These are phyloP conservation scores for Arthrocladium fulminans DNA, from an alignment of 2,329 filamentous ascomycete species.

Conservation along the genomic window DNA sequence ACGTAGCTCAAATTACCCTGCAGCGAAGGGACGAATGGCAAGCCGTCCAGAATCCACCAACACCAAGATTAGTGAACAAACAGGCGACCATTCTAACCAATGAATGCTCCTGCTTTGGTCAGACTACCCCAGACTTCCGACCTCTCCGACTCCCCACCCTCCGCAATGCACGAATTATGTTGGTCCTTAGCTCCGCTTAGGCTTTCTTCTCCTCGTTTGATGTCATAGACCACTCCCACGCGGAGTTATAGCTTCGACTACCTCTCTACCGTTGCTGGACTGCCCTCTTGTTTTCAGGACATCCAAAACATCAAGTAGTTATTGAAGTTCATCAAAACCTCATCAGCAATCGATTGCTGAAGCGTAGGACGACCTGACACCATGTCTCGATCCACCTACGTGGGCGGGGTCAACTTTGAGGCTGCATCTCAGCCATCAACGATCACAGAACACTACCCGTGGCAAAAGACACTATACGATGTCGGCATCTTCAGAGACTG, in stretches of 20 bases:
- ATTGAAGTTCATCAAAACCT: neutral
- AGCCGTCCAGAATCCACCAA: neutral
- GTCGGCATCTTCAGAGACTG: slow-evolving; percentile 47
- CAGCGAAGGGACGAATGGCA: neutral
- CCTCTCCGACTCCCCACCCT: neutral
- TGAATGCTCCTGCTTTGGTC: neutral
- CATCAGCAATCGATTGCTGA: slow-evolving; percentile 1
- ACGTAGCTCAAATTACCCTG: neutral
- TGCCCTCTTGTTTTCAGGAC: neutral
- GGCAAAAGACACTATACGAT: slow-evolving; percentile 18
- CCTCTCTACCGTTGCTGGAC: neutral
- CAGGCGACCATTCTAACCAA: neutral
- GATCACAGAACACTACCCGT: slow-evolving; percentile 8
- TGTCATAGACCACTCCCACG: slow-evolving; percentile 5
- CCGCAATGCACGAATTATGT: neutral
- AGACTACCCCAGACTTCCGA: neutral
- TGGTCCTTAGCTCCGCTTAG: slow-evolving; percentile 1
- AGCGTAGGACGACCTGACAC: slow-evolving; percentile 1
- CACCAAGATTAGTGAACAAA: neutral
- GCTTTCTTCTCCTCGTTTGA: slow-evolving; percentile 5
- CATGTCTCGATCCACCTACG: slow-evolving; percentile 6
- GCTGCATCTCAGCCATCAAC: neutral
- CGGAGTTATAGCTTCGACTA: slow-evolving; percentile 6
- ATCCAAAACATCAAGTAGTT: neutral
- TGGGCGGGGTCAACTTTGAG: slow-evolving; percentile 3